Evolutionary conservation across 2,329 filamentous ascomycete genomes (phyloP).

Genomic region (Penicillium hesseltinei): DNA sequence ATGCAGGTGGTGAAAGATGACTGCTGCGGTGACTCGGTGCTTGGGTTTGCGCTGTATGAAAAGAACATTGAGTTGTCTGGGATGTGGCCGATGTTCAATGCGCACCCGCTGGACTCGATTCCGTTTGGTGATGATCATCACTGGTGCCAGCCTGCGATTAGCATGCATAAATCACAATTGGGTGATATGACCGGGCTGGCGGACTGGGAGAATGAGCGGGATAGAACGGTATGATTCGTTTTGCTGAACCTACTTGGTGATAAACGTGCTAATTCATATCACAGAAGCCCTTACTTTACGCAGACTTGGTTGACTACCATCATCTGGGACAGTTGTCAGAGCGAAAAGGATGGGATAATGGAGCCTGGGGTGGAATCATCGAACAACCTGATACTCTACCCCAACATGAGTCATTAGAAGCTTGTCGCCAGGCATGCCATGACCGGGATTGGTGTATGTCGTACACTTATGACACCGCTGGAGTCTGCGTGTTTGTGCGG

Average conservation of each 20-base stretch:
- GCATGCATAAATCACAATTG: constrained; percentile 49
- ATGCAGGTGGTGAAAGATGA: constrained; percentile 46
- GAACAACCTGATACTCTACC: constrained; percentile 26
- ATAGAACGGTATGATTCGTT: constrained; percentile 20
- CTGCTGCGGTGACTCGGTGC: constrained; percentile 54
- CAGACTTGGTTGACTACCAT: constrained; percentile 34
- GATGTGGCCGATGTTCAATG: constrained; percentile 50
- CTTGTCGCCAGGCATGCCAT: constrained; percentile 29
- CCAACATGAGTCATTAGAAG: constrained; percentile 30
- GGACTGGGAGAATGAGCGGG: constrained; percentile 39
- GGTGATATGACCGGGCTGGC: constrained; percentile 52
- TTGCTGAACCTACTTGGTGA: background rate
- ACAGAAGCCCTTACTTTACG: constrained; percentile 24
- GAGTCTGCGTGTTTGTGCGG: constrained; percentile 25
- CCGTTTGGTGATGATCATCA: constrained; percentile 46
- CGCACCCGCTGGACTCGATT: constrained; percentile 52
- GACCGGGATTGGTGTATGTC: constrained; percentile 24
- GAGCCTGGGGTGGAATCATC: constrained; percentile 32
- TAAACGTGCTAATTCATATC: background rate
- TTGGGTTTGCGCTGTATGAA: constrained; percentile 50
- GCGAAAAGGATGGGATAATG: constrained; percentile 37
- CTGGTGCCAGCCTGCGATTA: constrained; percentile 54
- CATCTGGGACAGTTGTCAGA: constrained; percentile 21
- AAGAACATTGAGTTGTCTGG: constrained; percentile 48
- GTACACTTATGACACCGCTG: constrained; percentile 26